A percentile compares a stretch with the other conserved stretches of the same genome.
phyloP scores from a whole-genome alignment of 768 basidiomycete genomes.

The Chlorophyllum brunneum region DNA sequence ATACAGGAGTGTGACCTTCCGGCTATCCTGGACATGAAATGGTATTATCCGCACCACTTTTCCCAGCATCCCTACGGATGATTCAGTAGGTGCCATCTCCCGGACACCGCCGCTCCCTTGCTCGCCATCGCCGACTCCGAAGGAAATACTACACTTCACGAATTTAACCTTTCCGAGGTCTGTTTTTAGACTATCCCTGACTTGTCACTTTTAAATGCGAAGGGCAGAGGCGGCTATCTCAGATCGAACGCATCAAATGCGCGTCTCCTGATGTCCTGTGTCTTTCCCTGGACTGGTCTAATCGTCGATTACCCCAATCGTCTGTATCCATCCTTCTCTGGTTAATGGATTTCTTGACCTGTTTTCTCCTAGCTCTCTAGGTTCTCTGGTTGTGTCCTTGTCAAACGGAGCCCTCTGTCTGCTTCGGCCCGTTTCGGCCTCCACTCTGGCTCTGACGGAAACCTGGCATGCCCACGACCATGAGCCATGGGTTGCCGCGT shows the following conservation, averaged over 20 bases:
- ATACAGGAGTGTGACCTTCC: constrained; percentile 69
- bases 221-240: constrained; percentile 36
- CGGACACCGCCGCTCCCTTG: constrained; percentile 34
- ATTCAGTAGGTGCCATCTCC: constrained; percentile 55
- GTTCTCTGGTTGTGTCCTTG: constrained; percentile 72
- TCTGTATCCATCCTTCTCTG: constrained; percentile 23
- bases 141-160: constrained; percentile 66
- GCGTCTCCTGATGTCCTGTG: constrained; percentile 62
- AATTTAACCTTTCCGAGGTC: constrained; percentile 48
- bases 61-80: background rate
- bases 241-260: constrained; percentile 42
- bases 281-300: constrained; percentile 93
- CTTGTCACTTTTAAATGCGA: background rate
- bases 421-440: constrained; percentile 43
- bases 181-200: background rate
- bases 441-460: constrained; percentile 40
- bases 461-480: constrained; percentile 88
- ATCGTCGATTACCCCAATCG: constrained; percentile 50
- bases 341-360: background rate
- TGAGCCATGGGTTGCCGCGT: constrained; percentile 92
- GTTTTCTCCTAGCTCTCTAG: constrained; percentile 34
- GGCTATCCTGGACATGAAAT: constrained; percentile 93
- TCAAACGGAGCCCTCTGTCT: constrained; percentile 77
- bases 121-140: constrained; percentile 84
- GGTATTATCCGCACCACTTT: constrained; percentile 43